A percentile compares a stretch with the other conserved stretches of the same genome.
Conservation (phyloP, 2,329 filamentous ascomycete genomes). For the Arachnomyces sp. region DNA sequence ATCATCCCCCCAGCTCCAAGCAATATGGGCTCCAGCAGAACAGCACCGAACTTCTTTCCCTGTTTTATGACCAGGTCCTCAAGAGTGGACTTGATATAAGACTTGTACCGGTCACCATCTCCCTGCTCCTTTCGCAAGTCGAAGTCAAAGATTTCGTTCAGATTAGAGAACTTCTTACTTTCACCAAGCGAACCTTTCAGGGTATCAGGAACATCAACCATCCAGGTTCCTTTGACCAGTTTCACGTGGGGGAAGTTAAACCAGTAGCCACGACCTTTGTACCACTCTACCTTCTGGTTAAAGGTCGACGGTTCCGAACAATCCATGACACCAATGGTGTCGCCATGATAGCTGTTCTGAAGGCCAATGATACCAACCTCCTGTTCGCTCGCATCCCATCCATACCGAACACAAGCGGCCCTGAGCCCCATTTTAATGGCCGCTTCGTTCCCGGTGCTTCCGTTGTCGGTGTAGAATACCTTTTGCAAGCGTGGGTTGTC, state of each 20-base stretch:
- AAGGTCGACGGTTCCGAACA: slow-evolving; percentile 68
- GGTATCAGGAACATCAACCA: slow-evolving; percentile 48
- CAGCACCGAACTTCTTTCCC: slow-evolving; percentile 63
- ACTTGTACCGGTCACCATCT: slow-evolving; percentile 47
- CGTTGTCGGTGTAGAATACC: slow-evolving; percentile 78
- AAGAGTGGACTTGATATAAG: slow-evolving; percentile 52
- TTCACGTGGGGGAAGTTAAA: slow-evolving; percentile 69
- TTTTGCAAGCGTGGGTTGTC: slow-evolving; percentile 59
- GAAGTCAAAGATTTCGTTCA: slow-evolving; percentile 57
- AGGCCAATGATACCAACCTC: slow-evolving; percentile 63
- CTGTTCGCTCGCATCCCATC: slow-evolving; percentile 52
- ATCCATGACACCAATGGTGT: slow-evolving; percentile 85
- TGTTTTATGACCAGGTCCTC: slow-evolving; percentile 45
- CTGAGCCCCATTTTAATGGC: slow-evolving; percentile 78
- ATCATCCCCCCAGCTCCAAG: slow-evolving; percentile 80
- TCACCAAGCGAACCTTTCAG: slow-evolving; percentile 42
- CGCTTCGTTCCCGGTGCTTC: slow-evolving; percentile 76
- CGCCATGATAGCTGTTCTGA: slow-evolving; percentile 76
- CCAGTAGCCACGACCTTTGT: slow-evolving; percentile 70
- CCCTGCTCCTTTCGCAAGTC: slow-evolving; percentile 39
- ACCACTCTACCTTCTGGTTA: slow-evolving; percentile 84
- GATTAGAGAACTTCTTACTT: slow-evolving; percentile 38
- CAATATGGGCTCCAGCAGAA: slow-evolving; percentile 74
- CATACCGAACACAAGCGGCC: slow-evolving; percentile 59
- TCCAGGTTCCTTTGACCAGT: slow-evolving; percentile 60